Evolutionary conservation across 208 protist genomes (phyloP).

Genomic region (Trichomonas gallinae): DNA sequence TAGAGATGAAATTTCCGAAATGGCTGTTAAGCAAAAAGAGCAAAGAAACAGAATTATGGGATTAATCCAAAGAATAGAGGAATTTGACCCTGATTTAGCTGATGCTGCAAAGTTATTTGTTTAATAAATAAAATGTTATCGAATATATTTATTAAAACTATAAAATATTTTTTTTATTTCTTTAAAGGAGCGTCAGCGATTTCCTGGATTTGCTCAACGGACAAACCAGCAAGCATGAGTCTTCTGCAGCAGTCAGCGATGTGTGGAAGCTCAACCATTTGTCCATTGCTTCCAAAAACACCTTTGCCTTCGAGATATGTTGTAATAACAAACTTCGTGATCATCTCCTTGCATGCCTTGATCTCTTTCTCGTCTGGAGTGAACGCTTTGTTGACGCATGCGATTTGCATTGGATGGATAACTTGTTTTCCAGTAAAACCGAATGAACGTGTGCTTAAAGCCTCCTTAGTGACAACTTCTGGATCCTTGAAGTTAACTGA

Average conservation of each 20-base stretch:
- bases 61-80: background rate
- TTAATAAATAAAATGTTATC: background rate
- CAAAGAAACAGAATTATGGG: background rate
- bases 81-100: background rate
- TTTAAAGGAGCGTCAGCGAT: background rate
- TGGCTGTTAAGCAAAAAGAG: background rate
- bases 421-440: constrained; percentile 17
- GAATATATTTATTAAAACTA: no score
- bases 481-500: background rate
- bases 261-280: background rate
- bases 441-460: background rate
- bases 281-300: background rate
- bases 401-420: constrained; percentile 22
- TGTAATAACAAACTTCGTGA: background rate
- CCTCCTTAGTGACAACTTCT: background rate
- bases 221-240: background rate
- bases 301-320: background rate
- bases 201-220: background rate
- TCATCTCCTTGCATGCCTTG: background rate
- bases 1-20: background rate
- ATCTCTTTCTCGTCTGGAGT: background rate
- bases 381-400: background rate
- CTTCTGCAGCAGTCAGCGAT: background rate
- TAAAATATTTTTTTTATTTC: background rate
- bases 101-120: background rate